A percentile compares a stretch with the other conserved stretches of the same genome.
Evolutionary conservation across 768 basidiomycete species (phyloP).

Genomic region (Mycena olivaceomarginata): DNA sequence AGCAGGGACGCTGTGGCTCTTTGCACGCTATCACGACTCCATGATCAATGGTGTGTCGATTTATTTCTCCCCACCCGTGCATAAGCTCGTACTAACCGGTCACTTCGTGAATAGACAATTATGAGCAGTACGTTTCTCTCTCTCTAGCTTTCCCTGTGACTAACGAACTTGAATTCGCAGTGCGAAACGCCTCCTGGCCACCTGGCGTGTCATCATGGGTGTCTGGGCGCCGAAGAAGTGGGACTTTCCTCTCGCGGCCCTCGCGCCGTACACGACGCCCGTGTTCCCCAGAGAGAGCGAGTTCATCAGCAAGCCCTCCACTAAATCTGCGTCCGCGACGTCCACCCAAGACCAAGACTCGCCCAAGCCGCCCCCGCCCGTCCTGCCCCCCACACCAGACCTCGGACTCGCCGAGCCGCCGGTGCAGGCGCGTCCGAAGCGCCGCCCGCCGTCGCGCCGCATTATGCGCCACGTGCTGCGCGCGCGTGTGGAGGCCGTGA

Average conservation of each 20-base stretch:
- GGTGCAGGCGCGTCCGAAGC: constrained; percentile 58
- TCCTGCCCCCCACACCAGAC: constrained; percentile 49
- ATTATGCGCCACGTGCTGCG: constrained; percentile 93
- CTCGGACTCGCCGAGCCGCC: constrained; percentile 62
- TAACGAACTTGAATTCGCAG: constrained; percentile 63
- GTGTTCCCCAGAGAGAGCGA: constrained; percentile 79
- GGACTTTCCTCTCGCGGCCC: constrained; percentile 86
- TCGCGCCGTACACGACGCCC: constrained; percentile 85
- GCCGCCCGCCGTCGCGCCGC: constrained; percentile 84
- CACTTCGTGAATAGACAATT: constrained; percentile 71
- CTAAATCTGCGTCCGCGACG: constrained; percentile 35
- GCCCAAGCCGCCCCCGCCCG: constrained; percentile 42
- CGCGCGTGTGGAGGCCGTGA: constrained; percentile 89
- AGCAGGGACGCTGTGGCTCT: constrained; percentile 79
- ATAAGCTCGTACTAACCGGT: neutral
- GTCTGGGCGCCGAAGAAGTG: constrained; percentile 92
- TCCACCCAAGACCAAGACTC: constrained; percentile 25
- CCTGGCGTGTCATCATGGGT: constrained; percentile 98
- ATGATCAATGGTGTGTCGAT: constrained; percentile 85
- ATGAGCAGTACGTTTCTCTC: constrained; percentile 79
- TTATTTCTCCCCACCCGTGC: constrained; percentile 30
- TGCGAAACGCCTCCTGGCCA: constrained; percentile 89
- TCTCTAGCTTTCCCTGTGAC: constrained; percentile 1
- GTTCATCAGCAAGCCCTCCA: constrained; percentile 75
- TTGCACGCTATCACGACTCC: constrained; percentile 90